Evolutionary conservation across 2,329 filamentous ascomycete species (phyloP).

Genomic region (Dothideomycetes sp.): DNA sequence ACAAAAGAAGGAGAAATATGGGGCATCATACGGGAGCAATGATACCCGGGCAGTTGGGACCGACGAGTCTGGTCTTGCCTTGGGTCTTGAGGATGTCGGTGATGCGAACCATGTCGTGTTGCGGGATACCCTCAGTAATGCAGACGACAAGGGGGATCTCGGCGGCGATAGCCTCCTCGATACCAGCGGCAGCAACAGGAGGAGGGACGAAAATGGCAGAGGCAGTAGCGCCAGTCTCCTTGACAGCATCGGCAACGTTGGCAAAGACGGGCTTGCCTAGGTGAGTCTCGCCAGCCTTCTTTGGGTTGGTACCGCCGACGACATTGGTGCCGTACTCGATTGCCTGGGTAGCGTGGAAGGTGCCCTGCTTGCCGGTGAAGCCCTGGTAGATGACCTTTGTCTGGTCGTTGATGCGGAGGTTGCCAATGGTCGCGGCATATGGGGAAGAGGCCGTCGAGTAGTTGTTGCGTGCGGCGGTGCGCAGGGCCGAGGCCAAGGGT

Average conservation of each 20-base stretch:
- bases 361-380: conserved; percentile 65
- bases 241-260: conserved; percentile 77
- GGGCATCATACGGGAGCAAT: conserved; percentile 66
- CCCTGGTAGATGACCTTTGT: conserved; percentile 96
- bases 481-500: conserved; percentile 57
- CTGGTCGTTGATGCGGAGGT: conserved; percentile 84
- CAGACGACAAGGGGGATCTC: conserved; percentile 93
- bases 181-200: conserved; percentile 82
- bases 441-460: conserved; percentile 61
- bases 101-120: conserved; percentile 99
- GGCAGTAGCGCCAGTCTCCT: conserved; percentile 80
- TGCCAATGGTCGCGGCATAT: conserved; percentile 33
- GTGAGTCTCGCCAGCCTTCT: conserved; percentile 89
- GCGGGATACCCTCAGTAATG: conserved; percentile 95
- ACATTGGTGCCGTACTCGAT: conserved; percentile 99
- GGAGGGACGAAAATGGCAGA: conserved; percentile 97
- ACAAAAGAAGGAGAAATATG: too few species aligned
- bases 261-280: conserved; percentile 88
- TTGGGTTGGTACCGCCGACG: conserved; percentile 96
- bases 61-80: conserved; percentile 90
- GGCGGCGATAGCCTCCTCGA: conserved; percentile 88
- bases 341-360: conserved; percentile 94
- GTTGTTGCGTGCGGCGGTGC: conserved; percentile 56
- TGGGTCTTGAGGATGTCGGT: conserved; percentile 97
- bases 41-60: conserved; percentile 96